Percentiles rank a stretch among this genome's conserved stretches.
These are phyloP conservation scores for Oryza nivara DNA, from an alignment of 176 grass and related monocot genomes.

Conservation along the genomic window DNA sequence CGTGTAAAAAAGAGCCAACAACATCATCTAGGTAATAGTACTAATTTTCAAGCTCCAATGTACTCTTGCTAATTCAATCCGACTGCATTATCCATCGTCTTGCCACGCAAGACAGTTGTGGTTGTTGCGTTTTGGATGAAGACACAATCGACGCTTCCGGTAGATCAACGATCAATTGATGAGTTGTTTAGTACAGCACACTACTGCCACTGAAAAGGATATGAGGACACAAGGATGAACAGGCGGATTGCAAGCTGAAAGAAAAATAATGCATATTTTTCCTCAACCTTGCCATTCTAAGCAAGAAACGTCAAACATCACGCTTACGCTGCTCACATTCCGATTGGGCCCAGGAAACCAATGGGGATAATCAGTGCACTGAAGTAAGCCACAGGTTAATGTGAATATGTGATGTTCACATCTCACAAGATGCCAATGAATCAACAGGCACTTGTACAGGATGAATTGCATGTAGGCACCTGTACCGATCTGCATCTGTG, in stretches of 20 bases:
- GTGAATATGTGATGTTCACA: neutral
- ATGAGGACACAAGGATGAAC: constrained; percentile 28
- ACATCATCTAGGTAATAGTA: too few species aligned
- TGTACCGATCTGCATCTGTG: constrained; percentile 33
- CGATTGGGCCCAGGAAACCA: neutral
- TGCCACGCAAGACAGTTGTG: neutral
- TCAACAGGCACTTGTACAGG: neutral
- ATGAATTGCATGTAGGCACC: constrained; percentile 14
- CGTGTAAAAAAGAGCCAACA: too few species aligned
- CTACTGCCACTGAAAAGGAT: neutral
- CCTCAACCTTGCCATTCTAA: constrained; percentile 4
- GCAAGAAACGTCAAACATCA: constrained; percentile 29
- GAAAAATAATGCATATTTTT: neutral
- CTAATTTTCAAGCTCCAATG: neutral
- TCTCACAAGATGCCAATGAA: neutral
- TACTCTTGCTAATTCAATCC: neutral
- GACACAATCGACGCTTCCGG: constrained; percentile 23
- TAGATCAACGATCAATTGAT: constrained; percentile 33
- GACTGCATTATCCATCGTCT: neutral
- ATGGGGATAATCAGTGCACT: neutral
- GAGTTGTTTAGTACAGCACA: constrained; percentile 21
- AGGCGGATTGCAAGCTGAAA: constrained; percentile 22
- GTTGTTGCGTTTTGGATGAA: neutral
- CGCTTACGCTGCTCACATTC: constrained; percentile 6
- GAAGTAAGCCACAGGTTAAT: neutral